These are phyloP conservation scores for Eudorina sp. DNA, from an alignment of 139 green algal genomes.

Conservation along the genomic window DNA sequence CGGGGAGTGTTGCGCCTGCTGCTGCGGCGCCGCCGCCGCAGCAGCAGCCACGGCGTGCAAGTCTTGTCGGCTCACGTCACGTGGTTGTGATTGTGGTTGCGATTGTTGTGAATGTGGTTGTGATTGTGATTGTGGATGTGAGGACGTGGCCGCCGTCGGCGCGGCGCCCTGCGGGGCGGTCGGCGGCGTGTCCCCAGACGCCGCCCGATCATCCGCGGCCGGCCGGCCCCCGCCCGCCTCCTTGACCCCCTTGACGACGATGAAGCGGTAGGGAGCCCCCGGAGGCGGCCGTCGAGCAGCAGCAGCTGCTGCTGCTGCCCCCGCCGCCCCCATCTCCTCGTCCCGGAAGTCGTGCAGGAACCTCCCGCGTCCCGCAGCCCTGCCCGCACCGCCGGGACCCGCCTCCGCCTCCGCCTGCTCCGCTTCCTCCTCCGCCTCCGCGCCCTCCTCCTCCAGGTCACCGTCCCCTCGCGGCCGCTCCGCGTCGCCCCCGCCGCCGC, in stretches of 20 bases:
- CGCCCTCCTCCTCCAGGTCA: neutral
- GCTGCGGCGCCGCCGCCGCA: neutral
- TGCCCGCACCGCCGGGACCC: neutral
- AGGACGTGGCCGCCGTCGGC: no score
- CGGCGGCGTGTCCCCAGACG: no score
- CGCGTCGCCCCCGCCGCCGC: neutral
- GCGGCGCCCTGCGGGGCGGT: no score
- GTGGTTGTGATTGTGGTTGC: no score
- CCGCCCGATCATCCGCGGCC: no score
- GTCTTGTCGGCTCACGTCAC: no score
- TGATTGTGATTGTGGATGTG: no score
- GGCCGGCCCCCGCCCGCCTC: no score
- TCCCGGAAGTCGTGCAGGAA: constrained; percentile 19
- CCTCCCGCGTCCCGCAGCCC: neutral
- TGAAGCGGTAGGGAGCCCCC: neutral
- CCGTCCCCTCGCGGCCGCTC: neutral
- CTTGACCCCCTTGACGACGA: neutral
- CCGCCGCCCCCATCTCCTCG: neutral
- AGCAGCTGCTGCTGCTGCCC: neutral
- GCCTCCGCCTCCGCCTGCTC: neutral
- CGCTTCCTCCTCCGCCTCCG: neutral
- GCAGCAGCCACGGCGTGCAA: no score
- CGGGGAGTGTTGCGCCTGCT: neutral
- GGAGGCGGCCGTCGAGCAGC: neutral
- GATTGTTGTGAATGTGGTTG: no score